These are phyloP conservation scores for Leccinum huronense DNA, from an alignment of 1,284 basidiomycete genomes.

Conservation along the genomic window DNA sequence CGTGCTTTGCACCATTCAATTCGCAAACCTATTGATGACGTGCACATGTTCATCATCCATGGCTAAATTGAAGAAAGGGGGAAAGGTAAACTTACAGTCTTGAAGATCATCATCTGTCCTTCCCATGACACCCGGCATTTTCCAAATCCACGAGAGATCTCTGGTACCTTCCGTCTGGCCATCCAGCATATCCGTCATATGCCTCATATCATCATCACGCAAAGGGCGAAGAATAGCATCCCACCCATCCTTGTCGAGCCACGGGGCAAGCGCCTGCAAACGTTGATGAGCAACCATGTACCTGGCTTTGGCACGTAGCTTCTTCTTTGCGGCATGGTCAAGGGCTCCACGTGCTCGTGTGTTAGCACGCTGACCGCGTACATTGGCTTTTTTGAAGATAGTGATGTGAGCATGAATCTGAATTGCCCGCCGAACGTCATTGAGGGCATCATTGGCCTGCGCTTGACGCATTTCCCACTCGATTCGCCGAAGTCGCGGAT, in stretches of 20 bases:
- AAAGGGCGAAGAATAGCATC: not conserved
- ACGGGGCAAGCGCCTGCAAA: not conserved
- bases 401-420: not conserved
- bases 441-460: slow-evolving; percentile 3
- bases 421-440: not conserved
- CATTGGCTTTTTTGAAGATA: not conserved
- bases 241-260: not conserved
- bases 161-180: slow-evolving; percentile 2
- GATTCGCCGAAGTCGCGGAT: not conserved
- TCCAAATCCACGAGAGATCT: slow-evolving; percentile 7
- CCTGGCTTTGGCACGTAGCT: not conserved
- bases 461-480: slow-evolving; percentile 2
- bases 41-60: too few relatives aligned
- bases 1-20: not conserved
- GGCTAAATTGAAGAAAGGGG: too few relatives aligned
- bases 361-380: not conserved
- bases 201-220: not conserved
- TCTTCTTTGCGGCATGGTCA: not conserved
- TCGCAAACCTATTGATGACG: not conserved
- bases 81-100: slow-evolving; percentile 1
- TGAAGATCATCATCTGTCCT: not conserved
- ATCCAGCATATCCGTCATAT: slow-evolving; percentile 6
- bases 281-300: not conserved
- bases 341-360: not conserved
- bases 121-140: not conserved